Evolutionary conservation across 2,329 filamentous ascomycete species (phyloP).

Genomic region (Fusarium nanum): DNA sequence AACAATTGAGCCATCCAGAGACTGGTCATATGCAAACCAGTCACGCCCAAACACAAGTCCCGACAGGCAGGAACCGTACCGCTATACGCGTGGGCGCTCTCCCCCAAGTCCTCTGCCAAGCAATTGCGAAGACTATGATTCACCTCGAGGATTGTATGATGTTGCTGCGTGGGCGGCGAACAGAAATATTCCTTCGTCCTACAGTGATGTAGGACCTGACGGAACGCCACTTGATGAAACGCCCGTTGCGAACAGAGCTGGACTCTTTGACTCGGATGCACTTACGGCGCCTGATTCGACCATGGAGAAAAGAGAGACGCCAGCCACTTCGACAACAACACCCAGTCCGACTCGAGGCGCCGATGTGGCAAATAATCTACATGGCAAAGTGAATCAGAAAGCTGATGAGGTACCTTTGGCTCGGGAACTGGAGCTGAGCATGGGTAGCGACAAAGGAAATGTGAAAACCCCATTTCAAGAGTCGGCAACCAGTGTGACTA

Average conservation of each 20-base stretch:
- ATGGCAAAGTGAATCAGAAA: neutral
- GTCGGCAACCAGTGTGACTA: neutral
- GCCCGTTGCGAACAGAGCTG: conserved; percentile 32
- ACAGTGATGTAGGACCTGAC: conserved; percentile 51
- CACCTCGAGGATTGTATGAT: conserved; percentile 45
- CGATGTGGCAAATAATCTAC: conserved; percentile 1
- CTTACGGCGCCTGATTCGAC: conserved; percentile 15
- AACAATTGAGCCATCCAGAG: conserved; percentile 56
- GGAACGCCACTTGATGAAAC: conserved; percentile 40
- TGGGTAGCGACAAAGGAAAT: neutral
- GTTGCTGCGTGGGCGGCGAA: conserved; percentile 55
- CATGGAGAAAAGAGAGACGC: conserved; percentile 30
- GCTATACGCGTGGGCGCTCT: conserved; percentile 64
- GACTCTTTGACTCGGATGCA: conserved; percentile 26
- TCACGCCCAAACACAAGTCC: conserved; percentile 53
- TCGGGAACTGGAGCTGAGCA: neutral
- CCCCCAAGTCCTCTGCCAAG: conserved; percentile 64
- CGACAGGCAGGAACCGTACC: conserved; percentile 57
- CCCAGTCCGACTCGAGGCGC: conserved; percentile 20
- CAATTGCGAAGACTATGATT: conserved; percentile 54
- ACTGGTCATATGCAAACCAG: conserved; percentile 58
- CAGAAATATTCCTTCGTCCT: conserved; percentile 54
- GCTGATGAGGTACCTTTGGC: neutral
- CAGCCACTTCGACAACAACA: conserved; percentile 32
- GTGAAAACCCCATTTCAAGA: neutral